Base-by-base conservation (phyloP, 2,329 filamentous ascomycete species). In the Dactylonectria macrodidyma region DNA sequence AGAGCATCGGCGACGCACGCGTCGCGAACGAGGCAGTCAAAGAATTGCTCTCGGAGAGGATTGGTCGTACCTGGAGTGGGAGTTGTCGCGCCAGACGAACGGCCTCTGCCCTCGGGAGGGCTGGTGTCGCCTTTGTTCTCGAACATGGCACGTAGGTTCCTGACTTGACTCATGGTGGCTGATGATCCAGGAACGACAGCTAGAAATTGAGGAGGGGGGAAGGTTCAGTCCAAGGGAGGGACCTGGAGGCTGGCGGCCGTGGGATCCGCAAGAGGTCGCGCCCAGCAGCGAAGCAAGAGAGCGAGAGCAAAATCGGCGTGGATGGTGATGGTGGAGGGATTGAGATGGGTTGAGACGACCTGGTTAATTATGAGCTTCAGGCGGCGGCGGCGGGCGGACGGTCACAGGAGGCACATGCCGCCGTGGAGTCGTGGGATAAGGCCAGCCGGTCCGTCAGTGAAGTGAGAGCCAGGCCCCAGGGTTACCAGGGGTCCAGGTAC, bases 121-220 rank as follows among this genome's bases (percentile, higher is more conserved):
- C 88, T 91, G 65, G 85, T 84, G 73, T 89, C 88, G 79, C 87
- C 89, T 81, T 90, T 93, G 79, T 90, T 89, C 85, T 95, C 93
- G 80, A 95, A 95, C 87, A 93, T 94, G 77, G 93, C 93, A 75
- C 92, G 87, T 73, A 95, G 89, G 83, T 93, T 93, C 83, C 87
- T 91, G 77, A 93, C 91, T 77, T 88, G 90, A 78, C 90, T 90
- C 88, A 90, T 90, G 77, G 80, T 84, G 81, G 81, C 81, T 75
- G 80, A 69, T 69, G 68, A 64, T 52, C 46, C 36, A 33, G 55
- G 44, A 63, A 44, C 38, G 26, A 52, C 51, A 54, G 66, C 67
- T 65, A 57, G 61, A 60, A 52, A 54, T 59, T 59, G 77, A 75
- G 74, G 75, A 77, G 70, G 72, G 73, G 74, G 68, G 62, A 68